Evolutionary conservation across 306 rosid genomes (phyloP).

Genomic region (Astragalus glycyphyllos): DNA sequence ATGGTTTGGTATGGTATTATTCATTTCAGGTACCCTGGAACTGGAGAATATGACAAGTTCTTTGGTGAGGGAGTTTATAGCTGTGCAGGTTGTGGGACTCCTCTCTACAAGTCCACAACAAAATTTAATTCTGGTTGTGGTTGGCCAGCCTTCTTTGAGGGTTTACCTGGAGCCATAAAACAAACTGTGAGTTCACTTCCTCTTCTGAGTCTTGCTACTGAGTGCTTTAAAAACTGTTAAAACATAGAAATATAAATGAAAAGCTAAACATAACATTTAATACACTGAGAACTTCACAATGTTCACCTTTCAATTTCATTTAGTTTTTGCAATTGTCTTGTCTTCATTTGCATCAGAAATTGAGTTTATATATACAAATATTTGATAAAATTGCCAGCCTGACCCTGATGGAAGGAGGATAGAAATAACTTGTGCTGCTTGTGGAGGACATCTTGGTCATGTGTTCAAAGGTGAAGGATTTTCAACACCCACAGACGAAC

Average conservation of each 20-base stretch:
- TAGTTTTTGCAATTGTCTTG: too few relatives aligned
- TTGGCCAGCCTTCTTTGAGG: conserved; percentile 85
- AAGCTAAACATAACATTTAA: too few relatives aligned
- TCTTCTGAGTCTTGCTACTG: background rate
- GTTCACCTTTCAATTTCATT: too few relatives aligned
- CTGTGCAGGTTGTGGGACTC: conserved; percentile 61
- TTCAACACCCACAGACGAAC: conserved; percentile 57
- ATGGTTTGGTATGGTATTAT: conserved; percentile 27
- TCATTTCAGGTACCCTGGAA: conserved; percentile 72
- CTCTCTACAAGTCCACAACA: conserved; percentile 59
- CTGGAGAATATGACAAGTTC: conserved; percentile 56
- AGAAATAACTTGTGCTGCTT: conserved; percentile 85
- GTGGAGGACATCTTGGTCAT: conserved; percentile 90
- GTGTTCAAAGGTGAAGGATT: conserved; percentile 85
- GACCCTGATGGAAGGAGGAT: conserved; percentile 79
- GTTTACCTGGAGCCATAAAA: conserved; percentile 19
- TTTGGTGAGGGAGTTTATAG: background rate
- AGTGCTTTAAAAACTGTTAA: background rate
- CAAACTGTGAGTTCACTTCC: background rate
- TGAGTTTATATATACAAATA: background rate
- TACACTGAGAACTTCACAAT: too few relatives aligned
- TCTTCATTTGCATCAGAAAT: background rate
- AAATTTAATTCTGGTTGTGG: conserved; percentile 83
- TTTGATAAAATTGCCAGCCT: conserved; percentile 54
- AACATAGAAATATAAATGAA: too few relatives aligned